Percentiles rank a stretch among this genome's conserved stretches.
Conservation (phyloP, 495 filamentous ascomycete genomes). For the Amniculicola lignicola region DNA sequence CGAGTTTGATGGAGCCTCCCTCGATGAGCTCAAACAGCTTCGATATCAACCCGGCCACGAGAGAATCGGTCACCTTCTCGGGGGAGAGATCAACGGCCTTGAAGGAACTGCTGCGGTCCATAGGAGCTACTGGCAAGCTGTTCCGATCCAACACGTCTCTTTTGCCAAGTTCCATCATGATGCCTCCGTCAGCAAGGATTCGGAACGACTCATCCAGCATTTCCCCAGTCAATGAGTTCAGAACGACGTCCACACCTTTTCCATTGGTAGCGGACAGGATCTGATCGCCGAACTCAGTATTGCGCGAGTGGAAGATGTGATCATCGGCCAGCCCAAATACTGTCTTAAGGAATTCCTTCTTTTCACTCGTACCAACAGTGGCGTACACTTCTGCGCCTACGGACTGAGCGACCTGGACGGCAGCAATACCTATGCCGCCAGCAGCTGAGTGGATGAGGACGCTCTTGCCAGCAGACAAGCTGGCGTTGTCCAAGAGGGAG, state of each 20-base stretch:
- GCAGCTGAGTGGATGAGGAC: constrained; percentile 19
- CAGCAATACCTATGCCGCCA: constrained; percentile 4
- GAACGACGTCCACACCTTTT: constrained; percentile 23
- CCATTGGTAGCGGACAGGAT: constrained; percentile 1
- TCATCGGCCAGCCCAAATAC: constrained; percentile 4
- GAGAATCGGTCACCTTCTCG: background rate
- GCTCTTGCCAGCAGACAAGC: constrained; percentile 32
- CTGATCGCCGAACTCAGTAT: constrained; percentile 10
- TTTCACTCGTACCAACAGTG: constrained; percentile 15
- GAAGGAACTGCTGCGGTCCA: constrained; percentile 15
- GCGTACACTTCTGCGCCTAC: constrained; percentile 11
- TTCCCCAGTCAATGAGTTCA: constrained; percentile 18
- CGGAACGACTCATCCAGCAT: constrained; percentile 13
- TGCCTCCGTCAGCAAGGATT: constrained; percentile 4
- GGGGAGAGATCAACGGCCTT: constrained; percentile 5
- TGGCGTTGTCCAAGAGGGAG: constrained; percentile 44
- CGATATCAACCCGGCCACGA: background rate
- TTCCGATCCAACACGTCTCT: constrained; percentile 13
- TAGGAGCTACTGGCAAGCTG: constrained; percentile 3
- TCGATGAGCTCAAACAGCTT: background rate
- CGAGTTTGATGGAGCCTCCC: background rate
- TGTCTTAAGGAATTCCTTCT: constrained; percentile 8
- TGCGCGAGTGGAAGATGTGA: constrained; percentile 22
- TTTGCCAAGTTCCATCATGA: constrained; percentile 14
- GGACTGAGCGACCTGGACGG: constrained; percentile 5